Base-by-base conservation (phyloP, 768 basidiomycete species). In the Mrakia gelida region DNA sequence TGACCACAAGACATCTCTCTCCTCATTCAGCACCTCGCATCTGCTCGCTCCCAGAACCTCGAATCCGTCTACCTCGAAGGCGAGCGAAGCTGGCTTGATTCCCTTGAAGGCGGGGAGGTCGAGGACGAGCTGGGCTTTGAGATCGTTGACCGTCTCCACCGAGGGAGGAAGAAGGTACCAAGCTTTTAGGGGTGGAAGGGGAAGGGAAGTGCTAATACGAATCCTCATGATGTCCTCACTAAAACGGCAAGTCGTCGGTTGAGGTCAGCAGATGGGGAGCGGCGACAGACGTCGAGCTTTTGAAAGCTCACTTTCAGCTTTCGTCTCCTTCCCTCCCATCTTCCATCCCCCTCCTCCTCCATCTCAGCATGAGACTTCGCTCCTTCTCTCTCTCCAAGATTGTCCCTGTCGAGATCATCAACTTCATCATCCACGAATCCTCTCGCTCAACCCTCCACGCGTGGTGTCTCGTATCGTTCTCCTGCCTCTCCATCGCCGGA, bases 1-100 rank as follows among this genome's bases (percentile, higher is more conserved):
- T 61, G 18, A 77, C 76, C 70, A 71, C 21, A 77, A 30, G n/a
- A 77, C 49, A 30, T 77, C 76, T 28, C 61, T 71, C 71, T 77
- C 76, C 43, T 68, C 72, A 26, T 73, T 63, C 41, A 77, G 28
- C 4, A 77, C 43, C 70, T 71, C 76, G 30, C 56, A 71, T 41
- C 43, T 18, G 5, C 52, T 34, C 3, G 54, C 61, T 28, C 43
- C 76, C 1, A 77, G 10, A 3, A 77, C 54, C 71, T 77, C 76
- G 41, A 71, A 77, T 2, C 71, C 76, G 23, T 77, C 76, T 0
- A 77, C 70, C 61, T 77, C 76, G 23, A 77, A 68, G 30, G n/a
- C 18, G 30, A 77, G 70, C 26, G 43, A 16, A 9, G 28, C n/a
- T 28, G 76, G 68, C 21, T 13, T 43, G 70, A 61, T 13, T 16